Evolutionary conservation across 768 basidiomycete genomes (phyloP), one percentile per base, ranked within the genome.

Genomic region (Kwoniella dejecticola): DNA sequence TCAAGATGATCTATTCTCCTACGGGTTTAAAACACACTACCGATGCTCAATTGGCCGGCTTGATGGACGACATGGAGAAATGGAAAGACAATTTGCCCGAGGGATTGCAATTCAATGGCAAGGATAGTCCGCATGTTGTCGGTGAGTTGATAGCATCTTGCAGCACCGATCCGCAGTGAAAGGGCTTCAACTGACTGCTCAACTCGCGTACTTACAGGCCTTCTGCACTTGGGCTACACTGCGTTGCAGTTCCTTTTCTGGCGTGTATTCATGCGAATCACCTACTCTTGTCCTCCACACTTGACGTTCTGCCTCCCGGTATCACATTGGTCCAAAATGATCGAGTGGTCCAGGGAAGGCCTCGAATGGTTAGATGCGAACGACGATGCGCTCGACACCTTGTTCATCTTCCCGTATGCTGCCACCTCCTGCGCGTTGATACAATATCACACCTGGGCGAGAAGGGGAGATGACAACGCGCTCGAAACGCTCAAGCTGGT

Each of bases 211-310:
- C n/a, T n/a, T 26, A 21, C 68, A 90, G 94, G 95, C 41, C 82
- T 96, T 57, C 82, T 99, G 23, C 93, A 96, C 78, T 79, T 97
- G 53, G 83, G 91, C 40, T 93, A 90, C 77, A 85, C 89, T 29
- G 91, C 90, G 73, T 87, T 97, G 44, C 88, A 87, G 68, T 96
- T 98, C 87, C 89, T 98, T 78, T 94, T 96, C 80, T 96, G 91
- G 87, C 88, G 95, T 50, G 92, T 96, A 30, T 98, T 97, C 82
- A 94, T 97, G 91, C 86, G 95, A 52, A 91, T 97, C 79, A 92
- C 90, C 60, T 98, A 96, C 81, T 84, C 87, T 19, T 89, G 90
- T 74, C 93, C 95, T 8, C 85, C 85, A 11, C 92, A 96, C 73
- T 84, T 95, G 72, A 93, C 89, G 75, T 92, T 95, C 70, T 84